phyloP scores from a whole-genome alignment of 108 stramenopile genomes.

The Nitzschia sp. region DNA sequence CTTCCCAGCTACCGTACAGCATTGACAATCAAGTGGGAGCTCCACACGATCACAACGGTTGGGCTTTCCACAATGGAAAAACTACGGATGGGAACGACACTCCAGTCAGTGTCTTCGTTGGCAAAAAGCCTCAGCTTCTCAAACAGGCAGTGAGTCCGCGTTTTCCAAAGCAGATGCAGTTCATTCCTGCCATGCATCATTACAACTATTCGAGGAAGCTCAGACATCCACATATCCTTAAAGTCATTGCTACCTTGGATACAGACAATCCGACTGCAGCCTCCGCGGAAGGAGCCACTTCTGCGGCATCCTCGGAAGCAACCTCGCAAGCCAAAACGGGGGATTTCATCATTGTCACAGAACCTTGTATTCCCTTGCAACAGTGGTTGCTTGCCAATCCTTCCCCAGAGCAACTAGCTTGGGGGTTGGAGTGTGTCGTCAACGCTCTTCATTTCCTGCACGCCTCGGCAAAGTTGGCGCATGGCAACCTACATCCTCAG shows the following conservation, averaged over 20 bases:
- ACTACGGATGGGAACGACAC: conserved; percentile 41
- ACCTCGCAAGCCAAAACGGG: conserved; percentile 51
- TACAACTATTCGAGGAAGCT: conserved; percentile 70
- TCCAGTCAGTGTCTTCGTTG: conserved; percentile 72
- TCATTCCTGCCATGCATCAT: conserved; percentile 79
- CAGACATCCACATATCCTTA: conserved; percentile 76
- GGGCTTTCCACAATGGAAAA: conserved; percentile 75
- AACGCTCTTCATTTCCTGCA: conserved; percentile 73
- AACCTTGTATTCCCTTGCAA: conserved; percentile 62
- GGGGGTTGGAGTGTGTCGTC: conserved; percentile 79
- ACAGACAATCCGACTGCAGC: conserved; percentile 73
- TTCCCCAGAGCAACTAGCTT: conserved; percentile 58
- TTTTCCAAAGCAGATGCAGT: conserved; percentile 43
- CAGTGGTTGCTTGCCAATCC: conserved; percentile 54
- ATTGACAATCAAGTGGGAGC: conserved; percentile 59
- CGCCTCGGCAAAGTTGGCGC: conserved; percentile 73
- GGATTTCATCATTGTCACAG: conserved; percentile 79
- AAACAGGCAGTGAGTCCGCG: conserved; percentile 47
- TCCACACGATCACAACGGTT: conserved; percentile 62
- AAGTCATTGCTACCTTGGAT: conserved; percentile 75
- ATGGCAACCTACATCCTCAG: conserved; percentile 66
- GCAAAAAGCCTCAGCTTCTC: conserved; percentile 58
- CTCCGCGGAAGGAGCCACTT: conserved; percentile 16
- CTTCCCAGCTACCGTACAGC: conserved; percentile 72
- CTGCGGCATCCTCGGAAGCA: conserved; percentile 20